Evolutionary conservation across 225 moss, liverwort and hornwort species (phyloP).

Genomic region (Bryum argenteum): DNA sequence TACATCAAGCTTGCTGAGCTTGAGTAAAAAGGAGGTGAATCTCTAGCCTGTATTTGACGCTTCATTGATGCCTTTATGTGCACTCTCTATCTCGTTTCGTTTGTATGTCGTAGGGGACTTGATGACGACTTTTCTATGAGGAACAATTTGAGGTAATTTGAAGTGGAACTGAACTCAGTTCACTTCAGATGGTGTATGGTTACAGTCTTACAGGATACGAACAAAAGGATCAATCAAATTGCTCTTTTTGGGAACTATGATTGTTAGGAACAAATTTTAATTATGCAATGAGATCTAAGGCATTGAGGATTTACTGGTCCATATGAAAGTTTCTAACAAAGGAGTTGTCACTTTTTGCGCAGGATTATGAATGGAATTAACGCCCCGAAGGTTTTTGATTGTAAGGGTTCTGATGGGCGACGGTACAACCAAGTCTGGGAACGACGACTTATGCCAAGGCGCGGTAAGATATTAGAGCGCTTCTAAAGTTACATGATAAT

Average conservation of each 20-base stretch:
- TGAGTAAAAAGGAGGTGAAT: slow-evolving; percentile 79
- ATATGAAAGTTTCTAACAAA: slow-evolving; percentile 21
- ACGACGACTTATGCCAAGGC: slow-evolving; percentile 95
- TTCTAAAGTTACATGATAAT: background rate
- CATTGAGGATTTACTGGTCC: background rate
- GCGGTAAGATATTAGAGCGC: slow-evolving; percentile 60
- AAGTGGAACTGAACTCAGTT: slow-evolving; percentile 7
- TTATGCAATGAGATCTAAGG: background rate
- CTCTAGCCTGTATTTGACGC: background rate
- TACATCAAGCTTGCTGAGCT: slow-evolving; percentile 96
- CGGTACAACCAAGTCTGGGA: slow-evolving; percentile 93
- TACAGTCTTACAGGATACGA: slow-evolving; percentile 84
- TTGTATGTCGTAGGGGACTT: no score
- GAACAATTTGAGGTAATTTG: background rate
- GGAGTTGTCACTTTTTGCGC: slow-evolving; percentile 2
- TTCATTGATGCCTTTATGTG: slow-evolving; percentile 4
- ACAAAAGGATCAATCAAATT: slow-evolving; percentile 48
- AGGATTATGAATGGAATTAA: slow-evolving; percentile 98
- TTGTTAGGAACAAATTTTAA: background rate
- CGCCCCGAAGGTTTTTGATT: slow-evolving; percentile 95
- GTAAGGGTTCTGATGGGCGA: slow-evolving; percentile 90
- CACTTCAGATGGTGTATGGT: slow-evolving; percentile 22
- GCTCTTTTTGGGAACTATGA: background rate
- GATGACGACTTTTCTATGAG: no score
- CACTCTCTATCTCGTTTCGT: background rate